Percentiles rank a stretch among this genome's conserved stretches.
These are phyloP conservation scores for Chaetothyriales sp. DNA, from an alignment of 2,329 filamentous ascomycete species.

Conservation along the genomic window DNA sequence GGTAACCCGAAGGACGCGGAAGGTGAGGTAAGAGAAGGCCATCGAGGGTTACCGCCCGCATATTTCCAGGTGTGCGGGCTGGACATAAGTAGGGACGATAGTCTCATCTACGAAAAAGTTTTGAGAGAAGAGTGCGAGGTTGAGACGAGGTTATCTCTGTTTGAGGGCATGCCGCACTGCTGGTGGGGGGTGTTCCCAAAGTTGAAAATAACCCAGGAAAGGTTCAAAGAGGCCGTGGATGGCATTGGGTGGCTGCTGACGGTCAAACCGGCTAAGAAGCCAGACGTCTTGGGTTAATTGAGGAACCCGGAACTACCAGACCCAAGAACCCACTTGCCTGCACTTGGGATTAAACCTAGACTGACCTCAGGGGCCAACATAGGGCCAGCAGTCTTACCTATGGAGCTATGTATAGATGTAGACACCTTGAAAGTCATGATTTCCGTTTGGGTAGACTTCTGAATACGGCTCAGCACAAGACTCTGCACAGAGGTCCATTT, in stretches of 20 bases:
- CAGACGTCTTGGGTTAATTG: neutral
- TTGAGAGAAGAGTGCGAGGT: constrained; percentile 33
- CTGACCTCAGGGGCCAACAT: neutral
- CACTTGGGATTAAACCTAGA: neutral
- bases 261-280: neutral
- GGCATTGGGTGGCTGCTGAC: constrained; percentile 11
- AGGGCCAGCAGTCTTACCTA: too few relatives aligned
- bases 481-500: neutral
- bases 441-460: too few relatives aligned
- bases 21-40: constrained; percentile 13
- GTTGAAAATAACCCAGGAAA: constrained; percentile 9
- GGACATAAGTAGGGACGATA: constrained; percentile 41
- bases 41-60: constrained; percentile 15
- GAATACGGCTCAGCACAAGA: neutral
- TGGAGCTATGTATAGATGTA: neutral
- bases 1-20: constrained; percentile 15
- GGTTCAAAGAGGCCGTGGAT: constrained; percentile 8
- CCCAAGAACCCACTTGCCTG: neutral
- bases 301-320: neutral
- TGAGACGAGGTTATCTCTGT: constrained; percentile 33
- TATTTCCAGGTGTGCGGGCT: constrained; percentile 40
- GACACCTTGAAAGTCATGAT: too few relatives aligned
- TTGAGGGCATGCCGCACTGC: constrained; percentile 29
- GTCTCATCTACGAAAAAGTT: constrained; percentile 38
- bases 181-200: constrained; percentile 14